A percentile compares a stretch with the other conserved stretches of the same genome.
Conservation (phyloP, 2,329 filamentous ascomycete species). For the Clonostachys rhizophaga region DNA sequence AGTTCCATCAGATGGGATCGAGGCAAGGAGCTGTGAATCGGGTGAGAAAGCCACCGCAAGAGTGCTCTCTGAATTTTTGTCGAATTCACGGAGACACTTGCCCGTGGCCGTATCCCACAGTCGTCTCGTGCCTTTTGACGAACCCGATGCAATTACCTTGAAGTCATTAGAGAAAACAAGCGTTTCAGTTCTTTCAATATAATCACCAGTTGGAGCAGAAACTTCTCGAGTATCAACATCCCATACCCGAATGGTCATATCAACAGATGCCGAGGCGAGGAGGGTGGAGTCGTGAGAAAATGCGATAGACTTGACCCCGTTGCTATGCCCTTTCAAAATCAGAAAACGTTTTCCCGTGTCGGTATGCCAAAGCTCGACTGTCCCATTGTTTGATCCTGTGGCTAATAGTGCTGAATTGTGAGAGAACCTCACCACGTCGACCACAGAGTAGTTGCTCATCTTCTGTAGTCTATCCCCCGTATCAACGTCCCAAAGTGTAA, state of each 20-base stretch:
- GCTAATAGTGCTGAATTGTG: neutral
- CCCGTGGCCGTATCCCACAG: too few species aligned
- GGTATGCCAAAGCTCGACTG: slow-evolving; percentile 6
- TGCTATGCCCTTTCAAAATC: slow-evolving; percentile 4
- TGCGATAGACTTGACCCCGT: neutral
- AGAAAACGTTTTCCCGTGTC: slow-evolving; percentile 1
- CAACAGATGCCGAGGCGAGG: neutral
- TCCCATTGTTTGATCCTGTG: neutral
- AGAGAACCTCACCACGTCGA: neutral
- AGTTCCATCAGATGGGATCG: too few species aligned
- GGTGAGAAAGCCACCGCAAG: too few species aligned
- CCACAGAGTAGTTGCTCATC: too few species aligned
- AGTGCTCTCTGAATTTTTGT: too few species aligned
- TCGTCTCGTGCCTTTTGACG: too few species aligned
- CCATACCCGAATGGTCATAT: slow-evolving; percentile 1
- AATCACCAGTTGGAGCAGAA: too few species aligned
- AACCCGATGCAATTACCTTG: too few species aligned
- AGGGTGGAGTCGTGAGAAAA: neutral
- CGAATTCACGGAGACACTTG: too few species aligned
- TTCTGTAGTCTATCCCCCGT: neutral
- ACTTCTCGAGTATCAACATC: neutral
- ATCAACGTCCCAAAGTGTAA: neutral
- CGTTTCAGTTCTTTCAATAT: too few species aligned
- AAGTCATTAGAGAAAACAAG: too few species aligned
- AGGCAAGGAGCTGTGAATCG: too few species aligned